phyloP scores from a whole-genome alignment of 306 rosid species.

The Acacia melanoxylon region DNA sequence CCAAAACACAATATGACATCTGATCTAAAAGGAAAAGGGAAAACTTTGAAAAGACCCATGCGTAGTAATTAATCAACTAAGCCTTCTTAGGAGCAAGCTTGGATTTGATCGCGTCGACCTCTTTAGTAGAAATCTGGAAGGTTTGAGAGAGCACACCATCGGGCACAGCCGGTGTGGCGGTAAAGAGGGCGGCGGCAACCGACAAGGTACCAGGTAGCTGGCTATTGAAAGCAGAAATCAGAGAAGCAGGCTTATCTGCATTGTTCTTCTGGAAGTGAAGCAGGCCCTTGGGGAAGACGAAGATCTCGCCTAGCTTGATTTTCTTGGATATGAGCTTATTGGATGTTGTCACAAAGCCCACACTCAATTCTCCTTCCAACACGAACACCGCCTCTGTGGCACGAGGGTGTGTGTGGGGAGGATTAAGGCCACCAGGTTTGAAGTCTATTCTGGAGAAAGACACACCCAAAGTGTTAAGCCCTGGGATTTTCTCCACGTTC shows the following conservation, averaged over 20 bases:
- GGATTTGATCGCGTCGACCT: conserved; percentile 37
- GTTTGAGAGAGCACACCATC: conserved; percentile 44
- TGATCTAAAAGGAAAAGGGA: background rate
- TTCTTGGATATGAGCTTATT: conserved; percentile 47
- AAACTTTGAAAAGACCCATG: background rate
- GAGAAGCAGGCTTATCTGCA: conserved; percentile 44
- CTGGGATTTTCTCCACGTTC: conserved; percentile 56
- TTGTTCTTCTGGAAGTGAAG: conserved; percentile 56
- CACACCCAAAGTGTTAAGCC: conserved; percentile 56
- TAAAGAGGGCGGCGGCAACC: conserved; percentile 43
- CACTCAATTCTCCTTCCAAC: conserved; percentile 48
- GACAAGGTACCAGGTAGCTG: conserved; percentile 56
- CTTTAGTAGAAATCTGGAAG: conserved; percentile 46
- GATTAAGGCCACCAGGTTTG: conserved; percentile 53
- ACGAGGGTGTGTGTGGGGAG: conserved; percentile 65
- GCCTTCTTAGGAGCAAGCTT: conserved; percentile 55
- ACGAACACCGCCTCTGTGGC: conserved; percentile 55
- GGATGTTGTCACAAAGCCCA: conserved; percentile 52
- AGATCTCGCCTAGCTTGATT: conserved; percentile 50
- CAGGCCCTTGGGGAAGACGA: conserved; percentile 52
- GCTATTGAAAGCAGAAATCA: conserved; percentile 48
- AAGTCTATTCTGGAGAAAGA: conserved; percentile 53
- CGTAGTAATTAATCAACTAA: background rate
- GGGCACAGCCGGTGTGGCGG: conserved; percentile 44
- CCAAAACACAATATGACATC: background rate